Evolutionary conservation across 2,329 filamentous ascomycete species (phyloP), one percentile per base, ranked within the genome.

Genomic region (Decorospora gaudefroyi): DNA sequence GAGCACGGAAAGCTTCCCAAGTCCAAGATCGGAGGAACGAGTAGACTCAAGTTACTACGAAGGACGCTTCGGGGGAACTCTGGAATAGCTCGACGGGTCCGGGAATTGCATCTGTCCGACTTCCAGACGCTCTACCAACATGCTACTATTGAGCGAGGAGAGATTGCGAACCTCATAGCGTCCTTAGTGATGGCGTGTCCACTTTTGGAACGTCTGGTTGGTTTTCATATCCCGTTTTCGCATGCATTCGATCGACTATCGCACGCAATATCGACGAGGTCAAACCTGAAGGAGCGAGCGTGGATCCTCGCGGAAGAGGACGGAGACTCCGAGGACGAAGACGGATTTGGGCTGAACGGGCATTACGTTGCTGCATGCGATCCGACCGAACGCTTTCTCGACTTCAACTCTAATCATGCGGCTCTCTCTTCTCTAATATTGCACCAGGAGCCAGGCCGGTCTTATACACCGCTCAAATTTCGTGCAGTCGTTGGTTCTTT

Each of bases 151-250:
- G 72, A 74, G 45, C 72, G 71, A 57, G 71, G 78, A 55, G 75
- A 77, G 34, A 77, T 80, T 38, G 68, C 77, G 29, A 76, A 80
- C 44, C 46, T 77, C 12, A 64, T 82, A 12, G 77, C 78, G 4
- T 81, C 79, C 1, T 69, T 84, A 25, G 77, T 84, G 21, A 80
- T 81, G 75, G 74, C 76, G 2, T 83, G 79, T 54, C 79, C 80
- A 6, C 80, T 78, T 46, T 63, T 84, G 15, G 78, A 83, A 62
- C 72, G 74, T 17, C 63, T 84, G 6, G 60, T 75, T 21, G 81
- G 80, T 4, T 76, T 82, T 42, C 72, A 75, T 34, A 67, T 78
- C n/a, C 72, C 76, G 2, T 80, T 78, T 53, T 71, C 73, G 26
- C 77, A 80, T 44, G 70, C 76, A 22, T 81, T 78, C 49, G 77